Conservation (phyloP, 805 yeast genomes). For the Schwanniomyces yamadae region DNA sequence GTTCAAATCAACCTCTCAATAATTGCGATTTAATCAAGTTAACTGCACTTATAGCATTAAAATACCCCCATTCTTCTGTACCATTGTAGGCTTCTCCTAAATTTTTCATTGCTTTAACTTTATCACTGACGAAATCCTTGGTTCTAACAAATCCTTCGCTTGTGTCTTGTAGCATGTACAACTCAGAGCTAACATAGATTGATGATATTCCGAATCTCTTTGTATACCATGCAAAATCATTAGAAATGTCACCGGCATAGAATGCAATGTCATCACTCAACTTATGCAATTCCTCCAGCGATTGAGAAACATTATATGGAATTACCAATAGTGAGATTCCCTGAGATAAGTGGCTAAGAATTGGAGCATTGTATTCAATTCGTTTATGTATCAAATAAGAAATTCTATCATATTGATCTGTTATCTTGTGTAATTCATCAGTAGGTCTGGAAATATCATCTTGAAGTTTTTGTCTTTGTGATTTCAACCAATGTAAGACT, state of each 20-base stretch:
- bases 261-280: slow-evolving; percentile 81
- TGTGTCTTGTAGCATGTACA: slow-evolving; percentile 76
- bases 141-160: slow-evolving; percentile 59
- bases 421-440: slow-evolving; percentile 26
- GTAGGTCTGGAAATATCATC: slow-evolving; percentile 27
- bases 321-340: slow-evolving; percentile 62
- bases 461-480: slow-evolving; percentile 38
- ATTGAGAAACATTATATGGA: slow-evolving; percentile 58
- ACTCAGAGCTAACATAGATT: slow-evolving; percentile 71
- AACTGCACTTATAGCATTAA: slow-evolving; percentile 60
- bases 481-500: slow-evolving; percentile 51
- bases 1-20: slow-evolving; percentile 49
- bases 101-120: slow-evolving; percentile 50
- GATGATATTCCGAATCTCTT: slow-evolving; percentile 71
- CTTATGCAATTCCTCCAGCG: slow-evolving; percentile 68
- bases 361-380: slow-evolving; percentile 50
- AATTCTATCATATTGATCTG: slow-evolving; percentile 42
- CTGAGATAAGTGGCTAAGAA: slow-evolving; percentile 41
- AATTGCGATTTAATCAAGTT: slow-evolving; percentile 73
- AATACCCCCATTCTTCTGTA: slow-evolving; percentile 74
- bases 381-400: slow-evolving; percentile 49
- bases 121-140: slow-evolving; percentile 58
- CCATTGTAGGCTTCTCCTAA: slow-evolving; percentile 62
- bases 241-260: slow-evolving; percentile 74
- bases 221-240: slow-evolving; percentile 92